Percentiles rank a stretch among this genome's conserved stretches.
Conservation (phyloP, 1,284 basidiomycete genomes). For the Apiotrichum mycotoxinovorans region DNA sequence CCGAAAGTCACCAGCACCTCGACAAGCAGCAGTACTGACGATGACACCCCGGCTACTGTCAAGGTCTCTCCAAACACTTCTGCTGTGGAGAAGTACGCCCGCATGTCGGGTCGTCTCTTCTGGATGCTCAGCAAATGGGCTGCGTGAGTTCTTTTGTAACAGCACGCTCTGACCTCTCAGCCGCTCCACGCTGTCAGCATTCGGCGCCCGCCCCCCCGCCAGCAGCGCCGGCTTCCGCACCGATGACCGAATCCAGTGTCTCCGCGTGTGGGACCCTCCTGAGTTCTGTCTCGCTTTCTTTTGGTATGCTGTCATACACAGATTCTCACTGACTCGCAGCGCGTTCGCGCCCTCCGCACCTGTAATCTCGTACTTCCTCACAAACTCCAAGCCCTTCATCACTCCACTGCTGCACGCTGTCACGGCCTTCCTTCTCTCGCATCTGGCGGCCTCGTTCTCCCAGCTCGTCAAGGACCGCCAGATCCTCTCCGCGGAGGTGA, state of each 20-base stretch:
- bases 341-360: slow-evolving; percentile 41
- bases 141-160: slow-evolving; percentile 22
- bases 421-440: slow-evolving; percentile 33
- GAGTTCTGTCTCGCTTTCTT: slow-evolving; percentile 49
- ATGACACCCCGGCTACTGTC: neutral
- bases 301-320: slow-evolving; percentile 32
- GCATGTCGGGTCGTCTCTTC: slow-evolving; percentile 1
- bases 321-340: slow-evolving; percentile 17
- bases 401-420: slow-evolving; percentile 35
- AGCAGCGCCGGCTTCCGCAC: neutral
- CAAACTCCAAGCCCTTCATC: slow-evolving; percentile 35
- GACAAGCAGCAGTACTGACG: neutral
- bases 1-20: slow-evolving; percentile 8
- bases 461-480: slow-evolving; percentile 48
- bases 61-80: neutral
- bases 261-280: slow-evolving; percentile 49
- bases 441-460: slow-evolving; percentile 34
- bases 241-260: slow-evolving; percentile 40
- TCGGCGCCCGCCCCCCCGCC: slow-evolving; percentile 23
- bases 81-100: neutral
- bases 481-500: slow-evolving; percentile 47
- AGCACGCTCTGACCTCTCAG: slow-evolving; percentile 15
- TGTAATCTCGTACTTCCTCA: slow-evolving; percentile 37
- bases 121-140: slow-evolving; percentile 24
- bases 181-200: slow-evolving; percentile 27